A percentile compares a stretch with the other conserved stretches of the same genome.
phyloP scores from a whole-genome alignment of 106 monocot species.

The Allium cepa region DNA sequence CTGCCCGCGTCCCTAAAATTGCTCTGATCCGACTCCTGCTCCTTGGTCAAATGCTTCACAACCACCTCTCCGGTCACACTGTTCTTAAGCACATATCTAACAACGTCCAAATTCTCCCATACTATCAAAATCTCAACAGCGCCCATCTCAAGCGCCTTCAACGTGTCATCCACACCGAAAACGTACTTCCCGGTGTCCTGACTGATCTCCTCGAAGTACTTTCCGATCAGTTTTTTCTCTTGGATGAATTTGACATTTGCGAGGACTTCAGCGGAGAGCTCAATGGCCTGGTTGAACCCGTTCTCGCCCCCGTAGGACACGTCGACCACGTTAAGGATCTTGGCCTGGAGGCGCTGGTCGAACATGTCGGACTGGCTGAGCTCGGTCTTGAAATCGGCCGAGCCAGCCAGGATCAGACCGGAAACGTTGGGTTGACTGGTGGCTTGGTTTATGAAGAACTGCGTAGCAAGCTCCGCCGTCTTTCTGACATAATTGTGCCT shows the following conservation, averaged over 20 bases:
- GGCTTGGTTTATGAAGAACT: slow-evolving; percentile 19
- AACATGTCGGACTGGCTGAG: slow-evolving; percentile 26
- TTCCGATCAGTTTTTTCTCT: slow-evolving; percentile 19
- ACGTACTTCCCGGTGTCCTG: slow-evolving; percentile 22
- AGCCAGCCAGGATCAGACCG: slow-evolving; percentile 16
- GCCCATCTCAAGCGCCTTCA: slow-evolving; percentile 20
- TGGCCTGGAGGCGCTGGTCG: slow-evolving; percentile 19
- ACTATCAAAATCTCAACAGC: slow-evolving; percentile 21
- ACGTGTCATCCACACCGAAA: slow-evolving; percentile 17
- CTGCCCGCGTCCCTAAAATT: slow-evolving; percentile 10
- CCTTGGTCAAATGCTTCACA: slow-evolving; percentile 17
- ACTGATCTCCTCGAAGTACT: slow-evolving; percentile 26
- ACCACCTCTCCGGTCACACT: slow-evolving; percentile 1
- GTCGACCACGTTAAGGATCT: slow-evolving; percentile 22
- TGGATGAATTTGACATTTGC: slow-evolving; percentile 23
- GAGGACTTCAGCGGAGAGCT: slow-evolving; percentile 19
- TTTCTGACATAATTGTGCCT: slow-evolving; percentile 22
- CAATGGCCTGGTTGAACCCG: slow-evolving; percentile 22
- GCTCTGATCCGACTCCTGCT: slow-evolving; percentile 13
- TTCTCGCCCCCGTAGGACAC: slow-evolving; percentile 23
- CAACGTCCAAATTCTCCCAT: slow-evolving; percentile 20
- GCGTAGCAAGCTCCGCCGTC: slow-evolving; percentile 23
- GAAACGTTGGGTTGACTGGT: slow-evolving; percentile 22
- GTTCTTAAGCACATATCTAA: slow-evolving; percentile 13
- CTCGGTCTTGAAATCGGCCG: slow-evolving; percentile 24